A percentile compares a stretch with the other conserved stretches of the same genome.
phyloP scores from a whole-genome alignment of 331 rosid genomes.

The Prunus yedoensis region DNA sequence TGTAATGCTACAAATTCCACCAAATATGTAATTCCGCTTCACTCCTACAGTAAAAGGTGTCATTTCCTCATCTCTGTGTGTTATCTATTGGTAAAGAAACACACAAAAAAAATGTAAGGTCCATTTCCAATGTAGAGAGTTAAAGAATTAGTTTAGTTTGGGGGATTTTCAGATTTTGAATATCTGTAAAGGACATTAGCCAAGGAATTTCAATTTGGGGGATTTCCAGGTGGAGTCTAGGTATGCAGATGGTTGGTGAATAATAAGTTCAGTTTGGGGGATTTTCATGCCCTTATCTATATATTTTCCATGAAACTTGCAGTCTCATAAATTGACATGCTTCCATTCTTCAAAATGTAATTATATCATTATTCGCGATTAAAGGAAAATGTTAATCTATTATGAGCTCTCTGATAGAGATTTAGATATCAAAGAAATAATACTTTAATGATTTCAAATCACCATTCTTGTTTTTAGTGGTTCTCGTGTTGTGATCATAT shows the following conservation, averaged over 20 bases:
- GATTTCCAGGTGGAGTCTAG: conserved; percentile 49
- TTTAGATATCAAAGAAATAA: too few species aligned
- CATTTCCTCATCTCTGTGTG: too few species aligned
- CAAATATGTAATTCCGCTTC: too few species aligned
- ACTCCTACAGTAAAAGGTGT: too few species aligned
- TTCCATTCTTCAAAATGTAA: background rate
- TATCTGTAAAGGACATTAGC: conserved; percentile 26
- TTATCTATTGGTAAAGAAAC: too few species aligned
- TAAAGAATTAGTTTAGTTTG: conserved; percentile 72
- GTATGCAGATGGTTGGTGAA: conserved; percentile 24
- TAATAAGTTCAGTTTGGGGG: too few species aligned
- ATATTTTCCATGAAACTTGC: background rate
- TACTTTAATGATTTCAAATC: too few species aligned
- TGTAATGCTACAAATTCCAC: too few species aligned
- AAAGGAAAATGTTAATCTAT: conserved; percentile 1
- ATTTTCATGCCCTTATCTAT: background rate
- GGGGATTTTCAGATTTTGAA: conserved; percentile 83
- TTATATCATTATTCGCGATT: too few species aligned
- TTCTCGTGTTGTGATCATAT: background rate
- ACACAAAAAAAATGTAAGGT: too few species aligned
- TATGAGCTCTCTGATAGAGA: background rate
- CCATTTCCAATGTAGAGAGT: conserved; percentile 28
- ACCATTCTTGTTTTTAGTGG: too few species aligned
- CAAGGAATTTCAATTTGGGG: background rate
- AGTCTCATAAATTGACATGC: background rate